Evolutionary conservation across 345 rosid species (phyloP).

Genomic region (Chamaenerion angustifolium): DNA sequence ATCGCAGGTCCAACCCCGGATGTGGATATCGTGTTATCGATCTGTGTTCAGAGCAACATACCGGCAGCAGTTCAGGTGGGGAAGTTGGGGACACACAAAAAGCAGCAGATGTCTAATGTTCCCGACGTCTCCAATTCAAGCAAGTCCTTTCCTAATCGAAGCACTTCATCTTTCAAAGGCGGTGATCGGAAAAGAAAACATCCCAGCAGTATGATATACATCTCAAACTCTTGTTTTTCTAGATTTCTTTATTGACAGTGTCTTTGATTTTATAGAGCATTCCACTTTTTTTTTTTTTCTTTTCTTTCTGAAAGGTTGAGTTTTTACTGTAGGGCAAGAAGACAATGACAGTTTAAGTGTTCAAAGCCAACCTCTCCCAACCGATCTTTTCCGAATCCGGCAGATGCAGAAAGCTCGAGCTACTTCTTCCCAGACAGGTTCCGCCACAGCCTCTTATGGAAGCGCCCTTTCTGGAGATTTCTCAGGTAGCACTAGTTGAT

Average conservation of each 20-base stretch:
- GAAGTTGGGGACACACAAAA: slow-evolving; percentile 21
- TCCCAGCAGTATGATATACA: slow-evolving; percentile 40
- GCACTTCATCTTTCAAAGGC: slow-evolving; percentile 49
- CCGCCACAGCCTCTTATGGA: slow-evolving; percentile 47
- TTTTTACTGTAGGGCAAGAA: slow-evolving; percentile 37
- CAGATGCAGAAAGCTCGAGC: slow-evolving; percentile 70
- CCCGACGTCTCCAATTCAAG: slow-evolving; percentile 50
- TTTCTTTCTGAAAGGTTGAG: no score
- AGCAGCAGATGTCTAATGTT: slow-evolving; percentile 7
- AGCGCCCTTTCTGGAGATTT: slow-evolving; percentile 81
- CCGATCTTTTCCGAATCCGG: slow-evolving; percentile 62
- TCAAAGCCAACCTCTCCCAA: slow-evolving; percentile 73
- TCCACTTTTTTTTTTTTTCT: no score
- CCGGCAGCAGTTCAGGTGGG: slow-evolving; percentile 29
- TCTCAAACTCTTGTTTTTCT: no score
- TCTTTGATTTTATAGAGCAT: no score
- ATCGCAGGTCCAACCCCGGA: slow-evolving; percentile 59
- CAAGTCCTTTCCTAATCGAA: slow-evolving; percentile 35
- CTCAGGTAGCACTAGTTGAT: slow-evolving; percentile 60
- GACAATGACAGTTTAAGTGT: slow-evolving; percentile 50
- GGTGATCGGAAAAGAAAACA: slow-evolving; percentile 55
- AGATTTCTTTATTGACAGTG: no score
- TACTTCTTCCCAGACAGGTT: slow-evolving; percentile 65
- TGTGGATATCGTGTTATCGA: slow-evolving; percentile 68
- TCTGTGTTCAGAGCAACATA: slow-evolving; percentile 72